Evolutionary conservation across 2,329 filamentous ascomycete species (phyloP).

Genomic region (Graphilbum ipis-grandicollis): DNA sequence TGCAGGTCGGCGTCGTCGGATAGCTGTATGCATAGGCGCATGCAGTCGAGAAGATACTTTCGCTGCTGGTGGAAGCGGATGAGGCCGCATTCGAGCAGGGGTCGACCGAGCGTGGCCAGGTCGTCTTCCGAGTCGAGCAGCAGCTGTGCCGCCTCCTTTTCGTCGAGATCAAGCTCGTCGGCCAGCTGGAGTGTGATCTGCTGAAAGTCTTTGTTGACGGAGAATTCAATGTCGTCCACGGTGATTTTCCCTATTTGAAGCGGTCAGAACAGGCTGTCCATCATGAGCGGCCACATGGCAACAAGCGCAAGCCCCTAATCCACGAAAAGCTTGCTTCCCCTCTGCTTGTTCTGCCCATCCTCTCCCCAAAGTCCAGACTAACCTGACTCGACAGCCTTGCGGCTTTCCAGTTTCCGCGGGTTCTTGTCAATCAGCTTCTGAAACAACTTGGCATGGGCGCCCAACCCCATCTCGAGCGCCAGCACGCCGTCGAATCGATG

Average conservation of each 20-base stretch:
- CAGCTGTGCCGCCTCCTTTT: conserved; percentile 63
- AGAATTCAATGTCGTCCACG: conserved; percentile 56
- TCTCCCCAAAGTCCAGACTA: conserved; percentile 6
- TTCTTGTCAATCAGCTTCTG: conserved; percentile 58
- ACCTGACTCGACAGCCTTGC: conserved; percentile 54
- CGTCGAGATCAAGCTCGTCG: conserved; percentile 80
- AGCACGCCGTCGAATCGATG: conserved; percentile 42
- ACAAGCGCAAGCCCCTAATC: too few relatives aligned
- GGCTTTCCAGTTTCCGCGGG: conserved; percentile 55
- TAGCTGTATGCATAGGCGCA: conserved; percentile 62
- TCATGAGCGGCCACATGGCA: too few relatives aligned
- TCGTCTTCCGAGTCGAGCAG: conserved; percentile 60
- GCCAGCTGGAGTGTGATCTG: conserved; percentile 66
- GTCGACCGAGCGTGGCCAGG: conserved; percentile 48
- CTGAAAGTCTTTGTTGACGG: conserved; percentile 74
- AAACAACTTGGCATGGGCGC: conserved; percentile 49
- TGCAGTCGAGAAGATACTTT: conserved; percentile 64
- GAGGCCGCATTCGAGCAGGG: conserved; percentile 61
- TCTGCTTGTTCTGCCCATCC: not conserved
- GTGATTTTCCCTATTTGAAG: conserved; percentile 51
- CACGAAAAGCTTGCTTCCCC: too few relatives aligned
- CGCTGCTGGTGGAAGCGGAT: conserved; percentile 80
- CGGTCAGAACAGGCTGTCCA: too few relatives aligned
- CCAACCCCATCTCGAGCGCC: conserved; percentile 54
- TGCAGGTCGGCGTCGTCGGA: conserved; percentile 40